Evolutionary conservation across 768 basidiomycete genomes (phyloP), one percentile per base, ranked within the genome.

Genomic region (Lentinula aciculospora): DNA sequence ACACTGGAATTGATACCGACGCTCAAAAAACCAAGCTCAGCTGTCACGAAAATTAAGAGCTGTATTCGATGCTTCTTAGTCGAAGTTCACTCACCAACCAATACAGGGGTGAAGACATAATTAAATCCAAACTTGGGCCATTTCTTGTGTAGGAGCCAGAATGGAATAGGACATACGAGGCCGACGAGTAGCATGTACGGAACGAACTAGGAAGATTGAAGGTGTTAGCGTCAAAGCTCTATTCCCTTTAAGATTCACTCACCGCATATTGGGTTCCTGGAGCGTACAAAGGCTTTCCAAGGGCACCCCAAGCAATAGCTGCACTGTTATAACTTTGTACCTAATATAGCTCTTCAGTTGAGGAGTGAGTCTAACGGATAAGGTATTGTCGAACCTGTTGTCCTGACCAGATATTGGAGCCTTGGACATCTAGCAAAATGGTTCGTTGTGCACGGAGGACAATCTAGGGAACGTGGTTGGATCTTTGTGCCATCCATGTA

Each of bases 251-350:
- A 60, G 61, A 57, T 17, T 61, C 27, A 56, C 63, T 65, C 60
- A 76, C 76, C 53, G 74, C 75, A 63, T 81, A 81, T 8, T 72
- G 71, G 1, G 72, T 71, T 17, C 74, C 76, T 1, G 75, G 72
- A 3, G 73, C 72, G 60, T 76, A 81, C 3, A 80, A 66, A 31
- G 73, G 72, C 60, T 77, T 76, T 9, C 75, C 78, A 28, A 82
- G 76, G 1, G 78, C 81, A 29, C 82, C 81, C 80, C 81, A 83
- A 0, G 81, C 74, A 42, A 82, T 74, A 9, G 81, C 81, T 53
- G 72, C 74, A 46, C 72, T 77, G 68, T 82, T 82, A 65, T 79
- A 81, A 8, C 67, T 65, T 68, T 79, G 76, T 2, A 77, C 72
- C 67, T 69, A 37, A 10, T 31, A 5, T 10, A 37, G 37, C 25